These are phyloP conservation scores for Papiliotrema flavescens DNA, from an alignment of 1,284 basidiomycete genomes.

Conservation along the genomic window DNA sequence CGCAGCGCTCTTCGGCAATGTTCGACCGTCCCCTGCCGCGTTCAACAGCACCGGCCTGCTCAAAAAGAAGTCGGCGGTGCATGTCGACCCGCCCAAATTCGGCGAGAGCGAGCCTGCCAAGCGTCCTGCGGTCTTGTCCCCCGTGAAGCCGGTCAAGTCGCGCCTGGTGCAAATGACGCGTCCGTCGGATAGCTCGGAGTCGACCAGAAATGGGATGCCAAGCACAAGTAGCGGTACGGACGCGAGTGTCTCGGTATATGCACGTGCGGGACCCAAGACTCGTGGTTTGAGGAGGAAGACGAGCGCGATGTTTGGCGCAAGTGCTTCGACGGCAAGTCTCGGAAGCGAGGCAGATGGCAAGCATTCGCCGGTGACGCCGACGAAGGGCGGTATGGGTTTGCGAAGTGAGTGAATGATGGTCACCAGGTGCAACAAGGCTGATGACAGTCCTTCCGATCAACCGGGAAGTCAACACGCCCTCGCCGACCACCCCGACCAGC, in stretches of 20 bases:
- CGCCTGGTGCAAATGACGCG: slow-evolving; percentile 1
- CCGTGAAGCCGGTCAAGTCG: neutral
- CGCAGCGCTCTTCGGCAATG: slow-evolving; percentile 34
- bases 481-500: slow-evolving; percentile 17
- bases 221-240: slow-evolving; percentile 18
- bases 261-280: slow-evolving; percentile 20
- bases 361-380: slow-evolving; percentile 36
- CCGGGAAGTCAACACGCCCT: slow-evolving; percentile 33
- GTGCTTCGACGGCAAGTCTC: slow-evolving; percentile 19
- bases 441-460: slow-evolving; percentile 15
- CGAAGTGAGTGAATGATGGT: neutral
- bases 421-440: slow-evolving; percentile 1
- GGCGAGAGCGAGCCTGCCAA: slow-evolving; percentile 19
- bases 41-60: slow-evolving; percentile 46
- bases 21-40: slow-evolving; percentile 45
- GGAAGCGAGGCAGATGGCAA: too few species aligned
- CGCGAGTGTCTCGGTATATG: slow-evolving; percentile 11
- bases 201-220: neutral
- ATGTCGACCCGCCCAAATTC: slow-evolving; percentile 33
- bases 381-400: slow-evolving; percentile 21
- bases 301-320: slow-evolving; percentile 39
- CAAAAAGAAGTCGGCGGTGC: slow-evolving; percentile 41
- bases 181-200: neutral
- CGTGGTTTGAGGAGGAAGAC: slow-evolving; percentile 46
- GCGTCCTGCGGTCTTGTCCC: neutral